phyloP scores from a whole-genome alignment of 352 stramenopile genomes.

The Thraustochytrium sp. region DNA sequence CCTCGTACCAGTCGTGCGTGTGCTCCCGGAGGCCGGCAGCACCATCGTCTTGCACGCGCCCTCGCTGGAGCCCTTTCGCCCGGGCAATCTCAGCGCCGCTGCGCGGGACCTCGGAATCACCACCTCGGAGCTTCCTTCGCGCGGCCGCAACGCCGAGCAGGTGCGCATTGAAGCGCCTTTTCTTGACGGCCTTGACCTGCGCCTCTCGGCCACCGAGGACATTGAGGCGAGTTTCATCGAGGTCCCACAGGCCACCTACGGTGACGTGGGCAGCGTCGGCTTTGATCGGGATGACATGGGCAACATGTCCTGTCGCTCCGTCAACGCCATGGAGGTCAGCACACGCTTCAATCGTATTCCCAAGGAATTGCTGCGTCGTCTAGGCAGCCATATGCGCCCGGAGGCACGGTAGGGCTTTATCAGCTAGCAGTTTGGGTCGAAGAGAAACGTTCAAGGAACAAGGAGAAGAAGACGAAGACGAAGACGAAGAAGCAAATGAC shows the following conservation, averaged over 20 bases:
- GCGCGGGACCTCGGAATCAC: not conserved
- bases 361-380: not conserved
- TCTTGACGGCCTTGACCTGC: not conserved
- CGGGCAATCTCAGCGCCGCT: not conserved
- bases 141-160: not conserved
- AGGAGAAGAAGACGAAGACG: too few relatives aligned
- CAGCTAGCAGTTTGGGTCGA: too few relatives aligned
- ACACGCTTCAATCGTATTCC: not conserved
- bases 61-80: not conserved
- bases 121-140: not conserved
- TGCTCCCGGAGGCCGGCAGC: not conserved
- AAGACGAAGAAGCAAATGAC: too few relatives aligned
- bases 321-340: constrained; percentile 21
- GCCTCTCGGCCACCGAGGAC: not conserved
- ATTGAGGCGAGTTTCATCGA: constrained; percentile 20
- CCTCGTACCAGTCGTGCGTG: not conserved
- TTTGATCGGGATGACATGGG: constrained; percentile 27
- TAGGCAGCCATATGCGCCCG: not conserved
- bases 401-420: not conserved
- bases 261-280: not conserved
- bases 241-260: not conserved
- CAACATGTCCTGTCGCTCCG: not conserved
- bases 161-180: not conserved
- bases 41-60: not conserved
- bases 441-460: too few relatives aligned